phyloP scores from a whole-genome alignment of 2,329 filamentous ascomycete genomes.

The Xylaria sp. region DNA sequence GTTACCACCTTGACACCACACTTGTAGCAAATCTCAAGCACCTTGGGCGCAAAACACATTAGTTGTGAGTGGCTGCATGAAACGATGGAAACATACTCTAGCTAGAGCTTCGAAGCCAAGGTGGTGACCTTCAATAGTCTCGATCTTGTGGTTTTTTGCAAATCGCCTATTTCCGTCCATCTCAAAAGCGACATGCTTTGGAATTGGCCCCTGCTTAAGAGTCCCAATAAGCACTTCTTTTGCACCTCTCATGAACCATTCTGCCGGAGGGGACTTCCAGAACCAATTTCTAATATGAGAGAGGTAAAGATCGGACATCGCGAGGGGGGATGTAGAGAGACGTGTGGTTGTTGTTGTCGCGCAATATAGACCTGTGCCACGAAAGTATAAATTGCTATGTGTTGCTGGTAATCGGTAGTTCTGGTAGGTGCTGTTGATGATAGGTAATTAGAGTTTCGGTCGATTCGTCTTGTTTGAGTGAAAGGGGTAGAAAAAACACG shows the following conservation, averaged over 20 bases:
- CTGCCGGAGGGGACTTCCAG: conserved; percentile 86
- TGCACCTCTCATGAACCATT: conserved; percentile 84
- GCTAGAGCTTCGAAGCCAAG: conserved; percentile 95
- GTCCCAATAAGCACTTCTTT: conserved; percentile 89
- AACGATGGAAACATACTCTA: conserved; percentile 65
- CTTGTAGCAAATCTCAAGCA: conserved; percentile 98
- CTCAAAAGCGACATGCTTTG: conserved; percentile 96
- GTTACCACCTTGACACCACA: conserved; percentile 96
- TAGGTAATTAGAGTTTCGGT: neutral
- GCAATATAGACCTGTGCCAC: conserved; percentile 8
- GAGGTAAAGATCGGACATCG: conserved; percentile 65
- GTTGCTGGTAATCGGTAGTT: neutral
- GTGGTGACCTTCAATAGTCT: conserved; percentile 96
- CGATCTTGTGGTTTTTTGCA: conserved; percentile 88
- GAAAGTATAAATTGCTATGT: neutral
- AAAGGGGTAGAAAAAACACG: conserved; percentile 17
- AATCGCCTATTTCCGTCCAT: conserved; percentile 99
- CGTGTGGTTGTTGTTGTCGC: conserved; percentile 1
- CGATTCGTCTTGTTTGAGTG: neutral
- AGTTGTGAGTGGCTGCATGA: conserved; percentile 23
- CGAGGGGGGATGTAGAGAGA: conserved; percentile 7
- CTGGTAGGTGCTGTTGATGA: too few relatives aligned
- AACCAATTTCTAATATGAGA: conserved; percentile 72
- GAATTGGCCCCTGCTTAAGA: conserved; percentile 88
- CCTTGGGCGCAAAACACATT: conserved; percentile 58